A percentile compares a stretch with the other conserved stretches of the same genome.
These are phyloP conservation scores for Pythium inflatum DNA, from an alignment of 352 stramenopile species.

Conservation along the genomic window DNA sequence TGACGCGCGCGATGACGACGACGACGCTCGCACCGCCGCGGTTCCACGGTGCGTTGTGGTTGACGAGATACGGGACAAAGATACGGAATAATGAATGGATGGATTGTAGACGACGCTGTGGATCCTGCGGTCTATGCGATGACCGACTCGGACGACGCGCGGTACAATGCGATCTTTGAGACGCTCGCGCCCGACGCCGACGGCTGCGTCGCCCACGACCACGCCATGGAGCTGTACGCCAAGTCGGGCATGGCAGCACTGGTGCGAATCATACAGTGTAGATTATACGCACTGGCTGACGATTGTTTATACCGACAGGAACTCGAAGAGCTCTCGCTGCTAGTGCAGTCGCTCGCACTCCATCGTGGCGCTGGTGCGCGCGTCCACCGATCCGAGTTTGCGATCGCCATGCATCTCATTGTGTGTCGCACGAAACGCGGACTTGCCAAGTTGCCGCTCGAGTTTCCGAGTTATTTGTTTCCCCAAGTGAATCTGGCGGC, in stretches of 20 bases:
- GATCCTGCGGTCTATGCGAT: conserved; percentile 25
- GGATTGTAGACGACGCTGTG: conserved; percentile 30
- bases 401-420: conserved; percentile 47
- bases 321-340: conserved; percentile 29
- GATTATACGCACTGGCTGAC: too few relatives aligned
- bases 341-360: conserved; percentile 36
- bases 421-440: conserved; percentile 47
- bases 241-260: conserved; percentile 27
- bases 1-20: neutral
- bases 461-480: conserved; percentile 41
- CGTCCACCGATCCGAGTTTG: conserved; percentile 34
- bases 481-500: conserved; percentile 24
- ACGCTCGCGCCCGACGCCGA: conserved; percentile 19
- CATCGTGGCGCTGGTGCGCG: conserved; percentile 1
- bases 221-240: conserved; percentile 31
- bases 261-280: too few relatives aligned
- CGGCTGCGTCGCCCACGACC: conserved; percentile 11
- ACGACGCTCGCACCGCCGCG: conserved; percentile 20
- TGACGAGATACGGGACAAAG: neutral
- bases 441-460: conserved; percentile 31
- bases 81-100: neutral
- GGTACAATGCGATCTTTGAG: conserved; percentile 36
- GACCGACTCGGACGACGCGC: conserved; percentile 26
- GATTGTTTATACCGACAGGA: too few relatives aligned
- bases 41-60: conserved; percentile 25